Percentiles rank a stretch among this genome's conserved stretches.
Evolutionary conservation across 1,139 yeast genomes (phyloP).

Genomic region (Scheffersomyces titani): DNA sequence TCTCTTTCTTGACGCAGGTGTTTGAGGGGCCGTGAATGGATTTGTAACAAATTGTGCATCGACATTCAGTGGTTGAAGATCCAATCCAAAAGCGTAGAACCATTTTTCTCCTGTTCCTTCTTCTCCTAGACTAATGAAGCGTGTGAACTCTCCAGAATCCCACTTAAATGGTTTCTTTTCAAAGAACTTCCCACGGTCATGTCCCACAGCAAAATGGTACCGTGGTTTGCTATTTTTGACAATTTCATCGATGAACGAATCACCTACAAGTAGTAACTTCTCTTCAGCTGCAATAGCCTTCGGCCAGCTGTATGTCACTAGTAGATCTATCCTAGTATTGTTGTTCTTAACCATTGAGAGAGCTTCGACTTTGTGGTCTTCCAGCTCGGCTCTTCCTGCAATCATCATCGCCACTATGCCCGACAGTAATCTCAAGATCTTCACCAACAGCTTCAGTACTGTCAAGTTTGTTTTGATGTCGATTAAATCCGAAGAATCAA

Average conservation of each 20-base stretch:
- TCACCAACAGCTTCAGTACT: conserved; percentile 23
- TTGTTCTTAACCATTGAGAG: conserved; percentile 12
- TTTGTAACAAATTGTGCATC: conserved; percentile 25
- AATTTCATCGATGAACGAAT: conserved; percentile 45
- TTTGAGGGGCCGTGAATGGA: conserved; percentile 34
- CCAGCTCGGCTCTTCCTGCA: conserved; percentile 27
- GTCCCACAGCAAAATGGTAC: conserved; percentile 65
- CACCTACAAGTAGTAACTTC: conserved; percentile 38
- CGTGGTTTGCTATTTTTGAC: conserved; percentile 52
- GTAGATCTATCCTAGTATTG: conserved; percentile 44
- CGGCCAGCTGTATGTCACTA: conserved; percentile 67
- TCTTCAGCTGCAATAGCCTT: conserved; percentile 43
- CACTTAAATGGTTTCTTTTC: conserved; percentile 65
- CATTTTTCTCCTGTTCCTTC: conserved; percentile 62
- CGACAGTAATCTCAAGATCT: conserved; percentile 38
- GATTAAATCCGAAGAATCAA: conserved; percentile 7
- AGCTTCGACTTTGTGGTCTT: conserved; percentile 11
- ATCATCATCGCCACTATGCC: conserved; percentile 53
- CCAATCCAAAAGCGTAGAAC: conserved; percentile 70
- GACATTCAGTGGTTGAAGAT: conserved; percentile 9
- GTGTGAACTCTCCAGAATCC: conserved; percentile 44
- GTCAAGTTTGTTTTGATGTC: conserved; percentile 23
- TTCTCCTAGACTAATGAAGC: conserved; percentile 65
- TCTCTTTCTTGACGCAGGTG: background rate
- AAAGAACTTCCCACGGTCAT: conserved; percentile 46